Evolutionary conservation across 768 basidiomycete genomes (phyloP), one percentile per base, ranked within the genome.

Genomic region (Leccinum variicolor): DNA sequence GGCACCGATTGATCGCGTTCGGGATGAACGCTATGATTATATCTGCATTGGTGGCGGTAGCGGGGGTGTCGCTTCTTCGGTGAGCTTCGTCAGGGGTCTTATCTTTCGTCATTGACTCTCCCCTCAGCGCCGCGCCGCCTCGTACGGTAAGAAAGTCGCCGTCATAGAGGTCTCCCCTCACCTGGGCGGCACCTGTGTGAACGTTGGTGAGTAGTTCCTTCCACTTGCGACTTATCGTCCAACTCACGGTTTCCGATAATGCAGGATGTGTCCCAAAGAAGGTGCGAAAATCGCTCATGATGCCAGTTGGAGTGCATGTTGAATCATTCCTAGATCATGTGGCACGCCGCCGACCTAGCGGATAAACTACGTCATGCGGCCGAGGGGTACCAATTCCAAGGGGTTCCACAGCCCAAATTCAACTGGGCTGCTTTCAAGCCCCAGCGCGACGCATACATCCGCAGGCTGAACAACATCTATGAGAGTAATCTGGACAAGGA

Each of bases 201-300:
- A 98, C 73, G 96, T 99, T 58, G 96, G 94, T 90, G 64, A 62
- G 90, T 79, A 34, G 28, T 45, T 10, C 25, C 4, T 31, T 6
- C 41, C 41, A 11, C 36, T 50, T 53, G 48, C 31, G 17, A 33
- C 43, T 13, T n/a, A 2, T 41, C 15, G 17, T 36, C 19, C 31
- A 56, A 50, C 58, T 61, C n/a, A 65, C 14, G 7, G 11, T 55
- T 29, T 8, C n/a, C 33, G 43, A 54, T 52, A 47, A 64, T 58
- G 7, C 62, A 91, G 93, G 94, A 66, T 98, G 96, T 76, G 94
- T 99, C 6, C 97, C 97, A 15, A 99, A 99, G 77, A 99, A 97
- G 80, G 93, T 85, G 51, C 64, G 19, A 50, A 47, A 9, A 33
- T 13, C 4, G 15, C 49, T 21, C 4, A 46, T 25, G 36, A 57